Percentiles rank a stretch among this genome's conserved stretches.
Evolutionary conservation across 345 rosid species (phyloP).

Genomic region (Alliaria petiolata): DNA sequence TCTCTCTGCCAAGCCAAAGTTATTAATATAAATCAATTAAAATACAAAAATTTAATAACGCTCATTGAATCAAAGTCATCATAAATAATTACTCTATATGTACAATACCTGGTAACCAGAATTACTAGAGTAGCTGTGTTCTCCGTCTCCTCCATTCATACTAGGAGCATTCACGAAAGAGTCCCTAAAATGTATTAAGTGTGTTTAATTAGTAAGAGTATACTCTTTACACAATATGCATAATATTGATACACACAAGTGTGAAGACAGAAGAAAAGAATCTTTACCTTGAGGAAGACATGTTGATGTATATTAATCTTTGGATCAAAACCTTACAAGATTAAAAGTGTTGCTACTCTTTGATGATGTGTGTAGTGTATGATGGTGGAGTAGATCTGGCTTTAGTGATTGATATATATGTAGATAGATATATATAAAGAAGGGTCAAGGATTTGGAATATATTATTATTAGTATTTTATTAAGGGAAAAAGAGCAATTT

Average conservation of each 20-base stretch:
- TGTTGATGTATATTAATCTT: not conserved
- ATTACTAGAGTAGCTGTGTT: not conserved
- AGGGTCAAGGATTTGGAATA: no score
- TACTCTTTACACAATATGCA: no score
- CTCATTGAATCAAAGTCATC: not conserved
- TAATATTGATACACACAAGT: not conserved
- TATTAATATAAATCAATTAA: not conserved
- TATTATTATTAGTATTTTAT: no score
- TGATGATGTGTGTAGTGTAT: no score
- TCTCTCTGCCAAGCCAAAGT: not conserved
- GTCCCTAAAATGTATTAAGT: not conserved
- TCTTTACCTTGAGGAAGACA: not conserved
- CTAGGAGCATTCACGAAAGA: not conserved
- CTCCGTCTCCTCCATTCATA: constrained; percentile 3
- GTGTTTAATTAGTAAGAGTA: no score
- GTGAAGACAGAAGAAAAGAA: not conserved
- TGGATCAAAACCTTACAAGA: not conserved
- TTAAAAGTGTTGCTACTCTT: not conserved
- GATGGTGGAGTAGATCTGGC: no score
- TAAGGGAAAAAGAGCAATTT: no score
- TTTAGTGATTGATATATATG: no score
- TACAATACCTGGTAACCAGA: not conserved
- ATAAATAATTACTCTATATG: no score
- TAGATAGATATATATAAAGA: no score
- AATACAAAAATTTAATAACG: not conserved